Evolutionary conservation across 2,329 filamentous ascomycete genomes (phyloP).

Genomic region (Pseudopithomyces maydicus): DNA sequence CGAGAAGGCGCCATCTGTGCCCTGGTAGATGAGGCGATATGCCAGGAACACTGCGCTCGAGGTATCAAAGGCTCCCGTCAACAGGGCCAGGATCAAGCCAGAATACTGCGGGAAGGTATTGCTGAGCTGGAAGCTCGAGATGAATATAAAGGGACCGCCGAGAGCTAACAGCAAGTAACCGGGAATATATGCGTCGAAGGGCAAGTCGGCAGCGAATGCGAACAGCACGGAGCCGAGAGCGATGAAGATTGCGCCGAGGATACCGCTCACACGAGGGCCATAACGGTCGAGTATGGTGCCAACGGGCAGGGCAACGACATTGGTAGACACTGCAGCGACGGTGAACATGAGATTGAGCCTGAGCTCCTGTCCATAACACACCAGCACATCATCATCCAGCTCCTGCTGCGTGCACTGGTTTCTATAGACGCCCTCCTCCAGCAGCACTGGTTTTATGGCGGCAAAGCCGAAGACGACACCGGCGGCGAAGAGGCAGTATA

Average conservation of each 20-base stretch:
- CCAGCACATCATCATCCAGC: slow-evolving; percentile 35
- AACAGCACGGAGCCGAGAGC: slow-evolving; percentile 73
- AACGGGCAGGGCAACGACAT: slow-evolving; percentile 82
- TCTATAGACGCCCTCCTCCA: slow-evolving; percentile 44
- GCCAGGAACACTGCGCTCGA: slow-evolving; percentile 55
- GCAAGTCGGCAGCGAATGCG: slow-evolving; percentile 66
- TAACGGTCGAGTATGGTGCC: slow-evolving; percentile 83
- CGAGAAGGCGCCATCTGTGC: slow-evolving; percentile 47
- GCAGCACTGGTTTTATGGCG: slow-evolving; percentile 47
- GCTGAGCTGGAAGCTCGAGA: slow-evolving; percentile 57
- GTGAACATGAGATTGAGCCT: slow-evolving; percentile 90
- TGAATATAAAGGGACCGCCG: slow-evolving; percentile 57
- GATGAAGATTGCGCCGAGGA: slow-evolving; percentile 73
- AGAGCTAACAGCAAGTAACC: slow-evolving; percentile 57
- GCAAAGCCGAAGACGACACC: slow-evolving; percentile 54
- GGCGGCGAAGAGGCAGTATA: slow-evolving; percentile 77
- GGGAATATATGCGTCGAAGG: slow-evolving; percentile 70
- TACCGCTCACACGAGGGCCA: slow-evolving; percentile 76
- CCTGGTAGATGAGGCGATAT: slow-evolving; percentile 54
- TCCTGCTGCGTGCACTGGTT: slow-evolving; percentile 43
- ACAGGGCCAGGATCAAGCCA: slow-evolving; percentile 54
- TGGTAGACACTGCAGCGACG: slow-evolving; percentile 83
- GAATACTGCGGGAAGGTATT: slow-evolving; percentile 58
- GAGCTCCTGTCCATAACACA: slow-evolving; percentile 48
- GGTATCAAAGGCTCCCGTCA: slow-evolving; percentile 59